Base-by-base conservation (phyloP, 306 rosid genomes). In the Corylus heterophylla region DNA sequence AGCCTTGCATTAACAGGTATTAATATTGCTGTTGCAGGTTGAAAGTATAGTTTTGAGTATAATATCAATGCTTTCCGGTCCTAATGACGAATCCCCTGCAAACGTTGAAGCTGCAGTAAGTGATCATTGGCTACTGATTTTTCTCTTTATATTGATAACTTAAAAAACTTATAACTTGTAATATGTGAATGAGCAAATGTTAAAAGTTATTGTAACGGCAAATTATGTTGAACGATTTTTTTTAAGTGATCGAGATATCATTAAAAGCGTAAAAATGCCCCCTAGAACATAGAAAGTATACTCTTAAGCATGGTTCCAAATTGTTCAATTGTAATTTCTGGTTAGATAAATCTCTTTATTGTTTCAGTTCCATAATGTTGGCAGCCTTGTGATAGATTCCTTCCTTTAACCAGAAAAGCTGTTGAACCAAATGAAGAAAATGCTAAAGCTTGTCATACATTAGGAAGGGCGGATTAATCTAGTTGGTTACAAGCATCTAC, bases 31-130 rank as follows among this genome's bases (percentile, higher is more conserved):
- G 31, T 82, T 85, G 86, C 96, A 96, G 99, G 99, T 96, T 82
- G 99, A 96, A 86, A 96, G 99, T 85, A 96, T 96, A 87, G 97
- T 96, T 39, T 88, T 96, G 89, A 96, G 99, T 86, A 91, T 96
- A 79, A 96, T 96, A 88, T 96, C 99, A 1, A 96, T 96, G 99
- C 94, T 96, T 73, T 96, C 99, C 12, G 59, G 98, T 64, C 99
- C 99, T 1, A 96, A 96, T 79, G 99, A 96, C 3, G 99, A 96
- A 86, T 96, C 99, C 55, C 99, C 99, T 37, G 99, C 99, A 70
- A 96, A 96, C 81, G 97, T 96, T 22, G 99, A 96, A 89, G 99
- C 99, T 66, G 99, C 98, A 0, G 99, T 96, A 90, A 96, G 99
- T 87, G 54, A 72, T 42, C 17, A 6, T 67, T 42, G 27, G 72